phyloP scores from a whole-genome alignment of 225 moss, liverwort and hornwort genomes.

The Pseudoscleropodium purum region DNA sequence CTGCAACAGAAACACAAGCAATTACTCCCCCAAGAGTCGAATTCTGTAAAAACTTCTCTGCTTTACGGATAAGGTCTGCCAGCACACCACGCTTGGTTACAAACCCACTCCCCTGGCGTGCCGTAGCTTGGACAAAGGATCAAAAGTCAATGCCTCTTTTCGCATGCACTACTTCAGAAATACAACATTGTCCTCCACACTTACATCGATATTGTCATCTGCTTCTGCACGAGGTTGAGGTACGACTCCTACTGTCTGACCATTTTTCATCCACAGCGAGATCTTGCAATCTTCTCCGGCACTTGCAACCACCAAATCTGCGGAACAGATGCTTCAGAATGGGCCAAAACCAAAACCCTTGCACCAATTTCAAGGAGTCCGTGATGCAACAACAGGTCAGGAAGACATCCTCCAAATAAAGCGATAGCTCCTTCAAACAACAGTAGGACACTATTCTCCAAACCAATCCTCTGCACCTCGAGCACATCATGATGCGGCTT shows the following conservation, averaged over 20 bases:
- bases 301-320: constrained; percentile 99
- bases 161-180: background rate
- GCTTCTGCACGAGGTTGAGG: constrained; percentile 81
- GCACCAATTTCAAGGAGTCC: background rate
- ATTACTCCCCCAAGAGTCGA: background rate
- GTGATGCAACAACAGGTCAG: background rate
- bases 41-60: background rate
- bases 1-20: constrained; percentile 28
- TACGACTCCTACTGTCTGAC: constrained; percentile 85
- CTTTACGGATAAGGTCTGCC: background rate
- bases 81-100: background rate
- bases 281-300: constrained; percentile 99
- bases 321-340: background rate
- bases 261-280: constrained; percentile 98
- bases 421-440: background rate
- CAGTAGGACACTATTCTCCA: background rate
- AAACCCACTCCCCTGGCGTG: background rate
- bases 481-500: background rate
- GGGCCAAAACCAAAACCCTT: background rate
- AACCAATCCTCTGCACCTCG: background rate
- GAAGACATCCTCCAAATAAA: background rate
- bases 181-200: background rate
- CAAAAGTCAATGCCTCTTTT: background rate
- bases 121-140: background rate
- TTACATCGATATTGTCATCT: constrained; percentile 88